Conservation (phyloP, 441 rosid species). For the Aleurites moluccanus region DNA sequence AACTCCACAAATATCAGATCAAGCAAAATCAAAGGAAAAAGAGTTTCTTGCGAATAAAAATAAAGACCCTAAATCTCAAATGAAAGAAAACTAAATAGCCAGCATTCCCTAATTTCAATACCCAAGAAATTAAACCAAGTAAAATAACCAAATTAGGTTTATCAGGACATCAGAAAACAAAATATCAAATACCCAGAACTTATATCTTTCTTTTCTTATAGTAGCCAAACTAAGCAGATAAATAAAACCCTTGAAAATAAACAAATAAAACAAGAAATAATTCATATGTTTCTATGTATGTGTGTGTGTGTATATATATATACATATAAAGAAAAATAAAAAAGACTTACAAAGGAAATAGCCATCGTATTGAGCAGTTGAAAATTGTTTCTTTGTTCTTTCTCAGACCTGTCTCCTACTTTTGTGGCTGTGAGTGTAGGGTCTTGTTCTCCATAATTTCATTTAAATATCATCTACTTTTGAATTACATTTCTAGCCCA, state of each 20-base stretch:
- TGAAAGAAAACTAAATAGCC: not conserved
- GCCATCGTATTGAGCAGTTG: not conserved
- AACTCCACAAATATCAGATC: not conserved
- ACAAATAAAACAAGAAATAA: not conserved
- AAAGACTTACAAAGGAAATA: constrained; percentile 12
- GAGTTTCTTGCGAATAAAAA: not conserved
- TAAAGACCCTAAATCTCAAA: not conserved
- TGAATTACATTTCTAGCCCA: not conserved
- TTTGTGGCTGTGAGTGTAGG: not conserved
- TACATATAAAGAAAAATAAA: not conserved
- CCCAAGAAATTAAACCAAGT: not conserved
- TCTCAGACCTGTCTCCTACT: constrained; percentile 7
- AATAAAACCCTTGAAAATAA: not conserved
- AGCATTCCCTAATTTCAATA: constrained; percentile 1
- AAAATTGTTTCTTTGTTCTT: not conserved
- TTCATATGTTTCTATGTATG: not conserved
- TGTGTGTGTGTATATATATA: not conserved
- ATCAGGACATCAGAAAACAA: not conserved
- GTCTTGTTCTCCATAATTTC: not conserved
- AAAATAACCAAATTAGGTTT: not conserved
- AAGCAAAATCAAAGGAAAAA: not conserved
- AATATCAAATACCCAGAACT: constrained; percentile 12
- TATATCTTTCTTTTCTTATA: not conserved
- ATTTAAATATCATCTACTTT: not conserved
- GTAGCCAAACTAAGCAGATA: not conserved